Percentiles rank a stretch among this genome's conserved stretches.
These are phyloP conservation scores for Epichloe coenophiala DNA, from an alignment of 2,329 filamentous ascomycete species.

Conservation along the genomic window DNA sequence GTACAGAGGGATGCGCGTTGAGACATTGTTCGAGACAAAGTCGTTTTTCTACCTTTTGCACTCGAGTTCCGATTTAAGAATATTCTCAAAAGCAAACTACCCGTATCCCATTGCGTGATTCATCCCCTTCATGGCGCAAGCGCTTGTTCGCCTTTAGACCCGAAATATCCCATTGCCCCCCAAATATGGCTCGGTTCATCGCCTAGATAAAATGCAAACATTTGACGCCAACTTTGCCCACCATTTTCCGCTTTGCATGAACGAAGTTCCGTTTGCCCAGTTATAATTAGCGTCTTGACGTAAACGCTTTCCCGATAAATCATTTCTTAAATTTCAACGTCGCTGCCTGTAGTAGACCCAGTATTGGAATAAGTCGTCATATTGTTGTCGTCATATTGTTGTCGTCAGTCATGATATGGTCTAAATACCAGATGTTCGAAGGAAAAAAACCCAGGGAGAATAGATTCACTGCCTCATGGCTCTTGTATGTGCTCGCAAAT, in stretches of 20 bases:
- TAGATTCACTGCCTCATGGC: slow-evolving; percentile 2
- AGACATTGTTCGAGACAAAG: too few relatives aligned
- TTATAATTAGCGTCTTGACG: neutral
- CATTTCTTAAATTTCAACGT: neutral
- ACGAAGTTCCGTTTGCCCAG: neutral
- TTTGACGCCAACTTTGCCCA: too few relatives aligned
- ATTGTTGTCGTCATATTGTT: neutral
- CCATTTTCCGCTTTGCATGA: too few relatives aligned
- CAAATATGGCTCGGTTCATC: too few relatives aligned
- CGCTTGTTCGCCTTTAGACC: neutral
- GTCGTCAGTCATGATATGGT: neutral
- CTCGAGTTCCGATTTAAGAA: neutral
- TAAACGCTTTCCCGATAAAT: neutral
- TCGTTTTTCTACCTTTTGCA: neutral
- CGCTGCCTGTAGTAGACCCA: neutral
- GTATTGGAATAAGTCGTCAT: neutral
- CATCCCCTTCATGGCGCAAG: neutral
- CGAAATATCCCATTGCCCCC: neutral
- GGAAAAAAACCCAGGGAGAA: neutral
- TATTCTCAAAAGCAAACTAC: neutral
- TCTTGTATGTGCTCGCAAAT: slow-evolving; percentile 8
- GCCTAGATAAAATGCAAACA: neutral
- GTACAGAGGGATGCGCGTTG: too few relatives aligned
- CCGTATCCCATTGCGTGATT: neutral
- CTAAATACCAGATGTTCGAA: neutral